phyloP scores from a whole-genome alignment of 2,329 filamentous ascomycete genomes.

The Verticillium longisporum region DNA sequence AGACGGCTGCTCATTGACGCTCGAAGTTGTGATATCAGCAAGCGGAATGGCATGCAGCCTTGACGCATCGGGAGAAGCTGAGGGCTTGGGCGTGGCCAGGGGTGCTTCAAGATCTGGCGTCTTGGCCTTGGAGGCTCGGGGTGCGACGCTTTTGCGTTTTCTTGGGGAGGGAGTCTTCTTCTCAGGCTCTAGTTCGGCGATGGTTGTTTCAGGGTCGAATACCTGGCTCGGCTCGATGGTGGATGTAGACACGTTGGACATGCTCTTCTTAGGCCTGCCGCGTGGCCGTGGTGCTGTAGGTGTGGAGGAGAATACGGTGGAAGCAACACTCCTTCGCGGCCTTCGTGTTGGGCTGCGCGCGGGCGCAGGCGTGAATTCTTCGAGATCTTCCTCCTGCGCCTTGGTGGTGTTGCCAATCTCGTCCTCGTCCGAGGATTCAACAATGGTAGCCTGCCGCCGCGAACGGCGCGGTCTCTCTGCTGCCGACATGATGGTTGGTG shows the following conservation, averaged over 20 bases:
- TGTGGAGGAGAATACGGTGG: constrained; percentile 36
- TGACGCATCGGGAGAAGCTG: constrained; percentile 49
- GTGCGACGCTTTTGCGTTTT: constrained; percentile 59
- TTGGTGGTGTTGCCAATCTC: constrained; percentile 48
- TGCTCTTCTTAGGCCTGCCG: constrained; percentile 35
- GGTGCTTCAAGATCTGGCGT: constrained; percentile 26
- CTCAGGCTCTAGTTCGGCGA: constrained; percentile 20
- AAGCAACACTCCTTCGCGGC: constrained; percentile 33
- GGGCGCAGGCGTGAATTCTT: constrained; percentile 74
- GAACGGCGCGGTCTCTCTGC: constrained; percentile 33
- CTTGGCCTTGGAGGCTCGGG: constrained; percentile 30
- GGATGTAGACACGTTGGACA: constrained; percentile 27
- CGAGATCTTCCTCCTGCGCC: constrained; percentile 54
- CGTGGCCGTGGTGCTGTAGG: constrained; percentile 21
- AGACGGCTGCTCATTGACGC: constrained; percentile 54
- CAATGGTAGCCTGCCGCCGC: constrained; percentile 67
- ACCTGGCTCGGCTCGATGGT: constrained; percentile 27
- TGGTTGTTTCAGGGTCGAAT: constrained; percentile 24
- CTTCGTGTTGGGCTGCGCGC: constrained; percentile 40
- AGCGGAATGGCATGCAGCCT: constrained; percentile 51
- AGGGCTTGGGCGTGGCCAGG: constrained; percentile 43
- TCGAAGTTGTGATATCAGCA: constrained; percentile 64
- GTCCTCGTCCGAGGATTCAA: constrained; percentile 72
- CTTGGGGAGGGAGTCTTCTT: constrained; percentile 38
- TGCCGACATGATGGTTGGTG: constrained; percentile 7